Conservation (phyloP, 257 asterid species). For the Solanum lycopersicoides region DNA sequence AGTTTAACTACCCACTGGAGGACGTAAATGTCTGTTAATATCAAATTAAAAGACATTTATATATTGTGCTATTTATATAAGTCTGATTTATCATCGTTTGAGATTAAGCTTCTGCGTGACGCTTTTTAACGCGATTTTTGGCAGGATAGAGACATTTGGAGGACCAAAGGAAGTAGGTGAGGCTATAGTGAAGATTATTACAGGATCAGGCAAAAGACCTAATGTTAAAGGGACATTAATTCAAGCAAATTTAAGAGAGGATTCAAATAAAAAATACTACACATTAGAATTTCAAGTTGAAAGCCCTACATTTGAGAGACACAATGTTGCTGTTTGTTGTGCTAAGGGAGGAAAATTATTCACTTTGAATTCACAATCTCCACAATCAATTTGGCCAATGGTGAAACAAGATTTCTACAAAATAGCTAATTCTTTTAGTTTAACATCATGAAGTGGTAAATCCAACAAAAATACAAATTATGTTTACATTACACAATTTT, state of each 20-base stretch:
- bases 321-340: conserved; percentile 74
- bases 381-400: conserved; percentile 68
- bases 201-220: conserved; percentile 30
- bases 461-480: not conserved
- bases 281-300: conserved; percentile 62
- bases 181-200: conserved; percentile 38
- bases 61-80: not conserved
- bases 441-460: not conserved
- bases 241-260: conserved; percentile 44
- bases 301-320: conserved; percentile 48
- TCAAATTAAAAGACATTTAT: not conserved
- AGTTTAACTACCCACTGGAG: not conserved
- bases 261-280: conserved; percentile 36
- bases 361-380: conserved; percentile 72
- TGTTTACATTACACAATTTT: not conserved
- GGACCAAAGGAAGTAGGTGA: conserved; percentile 81
- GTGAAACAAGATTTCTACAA: conserved; percentile 38
- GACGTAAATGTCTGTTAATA: fast-evolving
- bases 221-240: conserved; percentile 44
- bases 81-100: not conserved
- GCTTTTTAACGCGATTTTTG: not conserved
- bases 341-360: conserved; percentile 46
- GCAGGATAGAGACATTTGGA: conserved; percentile 80
- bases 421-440: conserved; percentile 53
- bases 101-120: not conserved